Conservation (phyloP, 495 filamentous ascomycete species). For the Trichocladium uniseriatum region DNA sequence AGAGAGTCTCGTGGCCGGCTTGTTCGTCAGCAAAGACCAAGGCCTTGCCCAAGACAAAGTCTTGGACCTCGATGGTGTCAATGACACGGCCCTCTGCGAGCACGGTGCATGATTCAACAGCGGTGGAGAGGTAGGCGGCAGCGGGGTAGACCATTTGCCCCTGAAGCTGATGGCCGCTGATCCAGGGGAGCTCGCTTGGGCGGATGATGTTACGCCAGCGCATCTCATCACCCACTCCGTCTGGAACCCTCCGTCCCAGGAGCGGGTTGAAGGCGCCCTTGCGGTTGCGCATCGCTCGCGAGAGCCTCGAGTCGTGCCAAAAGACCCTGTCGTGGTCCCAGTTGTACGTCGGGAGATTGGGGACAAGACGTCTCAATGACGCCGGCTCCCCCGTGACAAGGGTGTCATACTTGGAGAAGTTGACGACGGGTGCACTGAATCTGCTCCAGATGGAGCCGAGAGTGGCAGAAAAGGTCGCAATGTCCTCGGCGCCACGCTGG, state of each 20-base stretch:
- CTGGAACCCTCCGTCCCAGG: conserved; percentile 12
- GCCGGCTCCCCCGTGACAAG: too few species aligned
- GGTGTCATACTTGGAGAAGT: too few species aligned
- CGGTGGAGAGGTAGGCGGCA: conserved; percentile 40
- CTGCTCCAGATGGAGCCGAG: too few species aligned
- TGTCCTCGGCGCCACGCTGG: too few species aligned
- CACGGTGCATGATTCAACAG: conserved; percentile 34
- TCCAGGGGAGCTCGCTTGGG: conserved; percentile 33
- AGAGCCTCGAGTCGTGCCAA: too few species aligned
- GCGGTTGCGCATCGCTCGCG: conserved; percentile 5
- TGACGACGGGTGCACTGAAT: too few species aligned
- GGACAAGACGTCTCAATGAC: too few species aligned
- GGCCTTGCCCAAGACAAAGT: conserved; percentile 12
- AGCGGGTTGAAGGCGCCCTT: conserved; percentile 27
- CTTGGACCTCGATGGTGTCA: conserved; percentile 17
- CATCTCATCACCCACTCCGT: too few species aligned
- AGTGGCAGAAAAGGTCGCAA: too few species aligned
- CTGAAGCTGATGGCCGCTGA: conserved; percentile 34
- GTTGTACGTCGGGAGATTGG: too few species aligned
- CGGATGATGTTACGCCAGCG: conserved; percentile 38
- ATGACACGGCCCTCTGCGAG: neutral
- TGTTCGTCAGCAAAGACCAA: conserved; percentile 13
- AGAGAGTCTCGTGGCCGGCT: conserved; percentile 13
- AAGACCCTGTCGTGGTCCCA: too few species aligned
- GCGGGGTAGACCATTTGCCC: conserved; percentile 43